Evolutionary conservation across 306 rosid species (phyloP), one percentile per base, ranked within the genome.

Genomic region (Vigna angularis): DNA sequence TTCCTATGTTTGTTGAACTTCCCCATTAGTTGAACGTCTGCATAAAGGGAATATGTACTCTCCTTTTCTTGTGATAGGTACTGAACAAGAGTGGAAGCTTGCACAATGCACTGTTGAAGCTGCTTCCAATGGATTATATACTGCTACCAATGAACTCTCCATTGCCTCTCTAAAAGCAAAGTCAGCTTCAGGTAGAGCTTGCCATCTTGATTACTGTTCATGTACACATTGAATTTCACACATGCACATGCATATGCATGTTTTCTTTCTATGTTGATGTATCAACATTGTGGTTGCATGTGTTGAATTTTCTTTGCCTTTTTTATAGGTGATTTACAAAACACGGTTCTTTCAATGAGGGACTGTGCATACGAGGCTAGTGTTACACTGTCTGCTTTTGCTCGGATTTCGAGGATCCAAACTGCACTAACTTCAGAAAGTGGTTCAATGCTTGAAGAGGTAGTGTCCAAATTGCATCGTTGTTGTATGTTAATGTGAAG

Each of bases 361-460:
- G 97, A 92, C 68, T 90, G 87, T 79, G 97, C 97, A 17, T 88
- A 84, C 74, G 94, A 90, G 83, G 86, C 91, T 53, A 89, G 91
- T 84, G 90, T 90, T 38, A 87, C 97, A 72, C 87, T 92, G 57
- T 66, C 89, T 49, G 90, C 92, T 76, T 92, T 90, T 88, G 79
- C 83, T 56, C 83, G 86, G 76, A 91, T 90, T 79, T 90, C 94
- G 65, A 90, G 88, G 86, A 87, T 79, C 76, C 94, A 94, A 84
- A 90, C 97, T 73, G 89, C 98, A 79, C 84, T 94, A 88, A 94
- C 98, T 71, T 94, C 98, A 71, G 97, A 94, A 86, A 92, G 98
- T 30, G 98, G 98, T 78, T 94, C 96, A 77, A 92, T 94, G 97
- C 97, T 94, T 52, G 97, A 94, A 83, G 98, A 94, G 96, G 98